Evolutionary conservation across 768 basidiomycete genomes (phyloP).

Genomic region (Lentinus brumalis): DNA sequence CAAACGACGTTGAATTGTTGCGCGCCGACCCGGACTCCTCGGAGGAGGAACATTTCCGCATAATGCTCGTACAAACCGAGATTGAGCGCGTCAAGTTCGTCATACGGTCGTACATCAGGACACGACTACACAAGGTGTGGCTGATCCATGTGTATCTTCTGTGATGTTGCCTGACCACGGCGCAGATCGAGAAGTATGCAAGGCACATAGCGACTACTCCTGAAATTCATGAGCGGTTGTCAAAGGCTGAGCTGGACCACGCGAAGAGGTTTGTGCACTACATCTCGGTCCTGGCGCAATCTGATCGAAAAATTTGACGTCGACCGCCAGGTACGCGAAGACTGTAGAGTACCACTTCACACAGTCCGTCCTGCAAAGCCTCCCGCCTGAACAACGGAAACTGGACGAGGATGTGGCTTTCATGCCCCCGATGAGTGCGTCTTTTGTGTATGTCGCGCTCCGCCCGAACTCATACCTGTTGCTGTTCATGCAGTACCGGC

Average conservation of each 20-base stretch:
- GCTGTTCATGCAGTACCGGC: constrained; percentile 58
- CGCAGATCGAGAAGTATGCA: constrained; percentile 86
- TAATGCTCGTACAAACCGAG: constrained; percentile 93
- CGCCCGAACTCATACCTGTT: constrained; percentile 1
- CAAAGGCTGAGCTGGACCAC: constrained; percentile 80
- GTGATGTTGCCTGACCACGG: constrained; percentile 5
- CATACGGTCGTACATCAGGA: constrained; percentile 85
- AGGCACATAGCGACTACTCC: constrained; percentile 74
- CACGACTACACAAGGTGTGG: constrained; percentile 78
- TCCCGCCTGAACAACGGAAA: constrained; percentile 76
- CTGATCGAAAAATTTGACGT: background rate
- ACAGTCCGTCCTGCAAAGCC: constrained; percentile 76
- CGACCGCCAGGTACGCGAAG: constrained; percentile 61
- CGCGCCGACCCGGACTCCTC: constrained; percentile 81
- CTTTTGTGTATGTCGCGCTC: background rate
- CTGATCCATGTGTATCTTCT: background rate
- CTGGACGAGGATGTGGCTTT: constrained; percentile 75
- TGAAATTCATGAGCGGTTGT: constrained; percentile 75
- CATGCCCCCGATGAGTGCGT: constrained; percentile 74
- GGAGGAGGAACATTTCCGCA: constrained; percentile 91
- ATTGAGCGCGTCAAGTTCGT: constrained; percentile 94
- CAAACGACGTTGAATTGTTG: constrained; percentile 73
- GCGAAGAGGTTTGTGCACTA: constrained; percentile 59
- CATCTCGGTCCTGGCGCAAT: background rate
- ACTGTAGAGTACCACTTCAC: constrained; percentile 79